Conservation (phyloP, 768 basidiomycete species). For the Chiua virens region DNA sequence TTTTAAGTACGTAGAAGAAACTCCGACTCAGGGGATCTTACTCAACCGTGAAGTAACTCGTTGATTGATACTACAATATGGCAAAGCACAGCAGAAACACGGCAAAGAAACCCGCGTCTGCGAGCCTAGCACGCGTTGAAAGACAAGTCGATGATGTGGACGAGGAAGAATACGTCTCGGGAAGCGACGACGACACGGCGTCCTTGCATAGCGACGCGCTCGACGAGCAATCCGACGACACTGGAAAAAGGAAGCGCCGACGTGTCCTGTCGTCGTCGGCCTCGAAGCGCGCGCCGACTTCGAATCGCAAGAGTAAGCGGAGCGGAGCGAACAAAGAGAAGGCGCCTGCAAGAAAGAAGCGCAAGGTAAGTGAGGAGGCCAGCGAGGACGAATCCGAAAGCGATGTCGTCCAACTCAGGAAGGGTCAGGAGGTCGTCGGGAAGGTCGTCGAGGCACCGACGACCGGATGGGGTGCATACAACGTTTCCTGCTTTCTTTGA, state of each 20-base stretch:
- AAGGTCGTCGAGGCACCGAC: constrained; percentile 78
- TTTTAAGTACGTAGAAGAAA: too few species aligned
- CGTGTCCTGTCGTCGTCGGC: constrained; percentile 18
- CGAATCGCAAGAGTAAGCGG: constrained; percentile 2
- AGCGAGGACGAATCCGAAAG: constrained; percentile 32
- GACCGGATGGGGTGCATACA: constrained; percentile 64
- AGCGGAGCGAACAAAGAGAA: constrained; percentile 9
- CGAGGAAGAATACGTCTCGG: constrained; percentile 10
- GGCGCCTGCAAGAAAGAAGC: constrained; percentile 25
- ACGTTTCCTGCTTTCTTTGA: neutral
- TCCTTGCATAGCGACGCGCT: constrained; percentile 46
- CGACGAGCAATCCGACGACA: constrained; percentile 38
- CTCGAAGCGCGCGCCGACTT: constrained; percentile 27
- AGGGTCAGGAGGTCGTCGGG: constrained; percentile 73
- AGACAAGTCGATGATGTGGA: constrained; percentile 8
- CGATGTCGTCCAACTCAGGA: constrained; percentile 47
- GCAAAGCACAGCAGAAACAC: constrained; percentile 14
- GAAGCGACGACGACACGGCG: constrained; percentile 11
- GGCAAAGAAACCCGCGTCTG: neutral
- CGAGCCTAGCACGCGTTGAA: neutral
- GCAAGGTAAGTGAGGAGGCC: constrained; percentile 16
- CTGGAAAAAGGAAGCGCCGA: constrained; percentile 21
- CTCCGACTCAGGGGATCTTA: too few species aligned
- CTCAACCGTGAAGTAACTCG: too few species aligned
- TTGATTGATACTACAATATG: constrained; percentile 9